Percentiles rank a stretch among this genome's conserved stretches.
These are phyloP conservation scores for Malassezia brasiliensis DNA, from an alignment of 1,284 basidiomycete genomes.

Conservation along the genomic window DNA sequence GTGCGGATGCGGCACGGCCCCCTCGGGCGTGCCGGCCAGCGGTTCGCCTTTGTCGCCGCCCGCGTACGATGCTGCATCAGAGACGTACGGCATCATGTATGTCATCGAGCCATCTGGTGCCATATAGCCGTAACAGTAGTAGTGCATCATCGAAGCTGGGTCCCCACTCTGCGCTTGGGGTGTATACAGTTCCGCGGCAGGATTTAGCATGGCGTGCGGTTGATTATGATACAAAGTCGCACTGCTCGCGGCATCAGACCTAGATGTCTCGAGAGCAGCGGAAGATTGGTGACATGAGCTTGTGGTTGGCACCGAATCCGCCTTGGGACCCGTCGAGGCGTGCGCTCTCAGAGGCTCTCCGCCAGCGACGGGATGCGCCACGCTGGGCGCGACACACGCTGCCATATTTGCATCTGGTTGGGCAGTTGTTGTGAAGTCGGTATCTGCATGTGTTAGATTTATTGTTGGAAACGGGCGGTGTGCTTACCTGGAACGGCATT, in stretches of 20 bases:
- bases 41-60: background rate
- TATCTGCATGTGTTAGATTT: too few relatives aligned
- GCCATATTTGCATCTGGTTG: too few relatives aligned
- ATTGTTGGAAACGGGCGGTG: too few relatives aligned
- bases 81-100: background rate
- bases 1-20: background rate
- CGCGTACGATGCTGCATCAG: background rate
- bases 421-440: background rate
- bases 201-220: background rate
- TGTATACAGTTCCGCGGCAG: background rate
- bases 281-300: too few relatives aligned
- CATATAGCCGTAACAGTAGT: constrained; percentile 6
- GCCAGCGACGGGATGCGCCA: too few relatives aligned
- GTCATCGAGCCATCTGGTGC: background rate
- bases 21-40: background rate
- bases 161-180: background rate
- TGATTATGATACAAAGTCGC: background rate
- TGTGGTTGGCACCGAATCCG: too few relatives aligned
- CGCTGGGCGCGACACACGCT: too few relatives aligned
- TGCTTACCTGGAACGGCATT: background rate
- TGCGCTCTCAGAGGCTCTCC: too few relatives aligned
- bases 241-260: too few relatives aligned
- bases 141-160: background rate
- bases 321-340: too few relatives aligned
- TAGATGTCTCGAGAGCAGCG: background rate